These are phyloP conservation scores for Geranomyces variabilis DNA, from an alignment of 192 early-diverging fungal species.

Conservation along the genomic window DNA sequence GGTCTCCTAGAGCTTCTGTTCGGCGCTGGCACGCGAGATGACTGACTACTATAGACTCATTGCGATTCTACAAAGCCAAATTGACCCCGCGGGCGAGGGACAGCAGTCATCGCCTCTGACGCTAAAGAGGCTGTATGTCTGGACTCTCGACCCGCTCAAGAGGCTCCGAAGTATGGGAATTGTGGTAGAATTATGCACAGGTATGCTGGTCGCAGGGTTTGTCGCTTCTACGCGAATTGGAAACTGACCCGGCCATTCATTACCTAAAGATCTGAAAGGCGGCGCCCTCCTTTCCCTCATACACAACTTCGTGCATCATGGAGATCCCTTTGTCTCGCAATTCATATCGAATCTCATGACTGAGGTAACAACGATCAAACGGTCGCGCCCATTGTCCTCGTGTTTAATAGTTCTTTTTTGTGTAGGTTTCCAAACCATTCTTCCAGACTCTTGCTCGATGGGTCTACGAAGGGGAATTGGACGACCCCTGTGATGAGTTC, in stretches of 20 bases:
- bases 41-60: slow-evolving; percentile 85
- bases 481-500: slow-evolving; percentile 91
- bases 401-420: no score
- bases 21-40: slow-evolving; percentile 79
- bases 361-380: slow-evolving; percentile 59
- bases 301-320: slow-evolving; percentile 83
- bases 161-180: slow-evolving; percentile 76
- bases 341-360: slow-evolving; percentile 78
- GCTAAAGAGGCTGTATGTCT: slow-evolving; percentile 81
- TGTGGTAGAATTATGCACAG: slow-evolving; percentile 63
- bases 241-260: no score
- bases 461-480: slow-evolving; percentile 93
- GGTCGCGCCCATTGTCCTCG: no score
- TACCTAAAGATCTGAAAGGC: slow-evolving; percentile 56
- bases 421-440: slow-evolving; percentile 80
- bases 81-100: slow-evolving; percentile 50
- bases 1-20: slow-evolving; percentile 71
- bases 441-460: slow-evolving; percentile 86
- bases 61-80: slow-evolving; percentile 80
- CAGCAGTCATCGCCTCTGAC: slow-evolving; percentile 59
- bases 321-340: slow-evolving; percentile 83
- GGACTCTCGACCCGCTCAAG: slow-evolving; percentile 80
- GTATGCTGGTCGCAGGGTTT: slow-evolving; percentile 3
- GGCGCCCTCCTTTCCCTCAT: slow-evolving; percentile 75
- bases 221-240: no score